Evolutionary conservation across 768 basidiomycete genomes (phyloP), one percentile per base, ranked within the genome.

Genomic region (Galerina sulciceps): DNA sequence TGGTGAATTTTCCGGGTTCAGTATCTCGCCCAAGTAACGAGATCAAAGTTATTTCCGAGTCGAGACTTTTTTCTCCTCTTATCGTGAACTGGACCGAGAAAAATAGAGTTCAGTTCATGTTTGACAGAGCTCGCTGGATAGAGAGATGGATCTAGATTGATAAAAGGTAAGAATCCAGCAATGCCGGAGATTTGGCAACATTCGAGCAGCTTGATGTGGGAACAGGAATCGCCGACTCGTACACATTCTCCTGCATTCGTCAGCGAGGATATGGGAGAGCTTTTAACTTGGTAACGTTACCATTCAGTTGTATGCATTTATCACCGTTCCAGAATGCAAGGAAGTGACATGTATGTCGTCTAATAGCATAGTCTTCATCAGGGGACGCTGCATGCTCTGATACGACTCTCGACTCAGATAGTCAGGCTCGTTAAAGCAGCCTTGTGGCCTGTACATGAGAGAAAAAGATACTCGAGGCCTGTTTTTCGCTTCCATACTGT

Each of bases 111-210:
- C 37, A 34, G 53, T 11, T 60, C 58, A 35, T 22, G 22, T 46
- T 53, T 38, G 38, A 15, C 18, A 23, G 20, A 36, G 48, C 20
- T 36, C 34, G 35, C 40, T 50, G 34, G 34, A 41, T 55, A 36
- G 22, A 42, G 11, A 2, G 42, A 50, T 50, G 36, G 49, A 60
- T 59, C 53, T 59, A 23, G 46, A 55, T 55, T 18, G 38, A 31
- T 31, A 41, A 49, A 20, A 47, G 38, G 50, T 20, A 22, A 38
- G 17, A 42, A 55, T 40, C 46, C 22, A 37, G 26, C 50, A 45
- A 34, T 37, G 47, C 59, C 59, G 59, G 59, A 55, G 59, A 55
- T 60, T 60, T 55, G 22, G 53, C 59, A 59, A 42, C 40, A 49
- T 59, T 50, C 17, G 42, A 45, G 48, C 31, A 57, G 49, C 37